phyloP scores from a whole-genome alignment of 805 yeast genomes.

The Candida ficus region DNA sequence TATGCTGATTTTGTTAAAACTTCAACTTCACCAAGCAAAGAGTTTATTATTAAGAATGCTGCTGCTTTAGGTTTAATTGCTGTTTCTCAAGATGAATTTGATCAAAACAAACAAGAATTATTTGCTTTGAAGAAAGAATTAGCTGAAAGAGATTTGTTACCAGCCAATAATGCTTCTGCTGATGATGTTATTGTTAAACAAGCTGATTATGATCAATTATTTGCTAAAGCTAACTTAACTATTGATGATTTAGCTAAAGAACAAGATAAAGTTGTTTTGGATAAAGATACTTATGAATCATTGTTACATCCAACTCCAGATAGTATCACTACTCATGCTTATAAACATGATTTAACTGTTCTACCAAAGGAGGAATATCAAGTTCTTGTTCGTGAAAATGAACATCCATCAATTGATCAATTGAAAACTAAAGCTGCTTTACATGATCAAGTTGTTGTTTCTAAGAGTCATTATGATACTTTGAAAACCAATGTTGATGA shows the following conservation, averaged over 20 bases:
- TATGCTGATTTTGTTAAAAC: conserved; percentile 1
- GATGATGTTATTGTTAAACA: conserved; percentile 14
- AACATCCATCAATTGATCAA: conserved; percentile 23
- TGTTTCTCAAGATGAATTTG: conserved; percentile 11
- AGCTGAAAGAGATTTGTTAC: conserved; percentile 24
- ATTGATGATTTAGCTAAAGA: conserved; percentile 7
- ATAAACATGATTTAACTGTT: conserved; percentile 4
- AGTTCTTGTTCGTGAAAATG: conserved; percentile 15
- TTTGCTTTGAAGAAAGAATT: conserved; percentile 23
- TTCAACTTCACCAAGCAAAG: conserved; percentile 8
- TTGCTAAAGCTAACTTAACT: conserved; percentile 8
- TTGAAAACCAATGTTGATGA: conserved; percentile 11
- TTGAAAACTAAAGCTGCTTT: conserved; percentile 17
- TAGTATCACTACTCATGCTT: conserved; percentile 6
- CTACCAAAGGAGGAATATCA: conserved; percentile 6
- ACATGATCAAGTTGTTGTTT: conserved; percentile 22
- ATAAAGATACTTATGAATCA: conserved; percentile 1
- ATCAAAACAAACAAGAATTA: conserved; percentile 8
- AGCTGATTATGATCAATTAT: conserved; percentile 14
- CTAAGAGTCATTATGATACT: conserved; percentile 20
- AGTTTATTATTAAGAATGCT: conserved; percentile 6
- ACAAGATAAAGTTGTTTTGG: conserved; percentile 3
- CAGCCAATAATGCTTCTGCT: conserved; percentile 21
- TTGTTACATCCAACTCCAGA: conserved; percentile 7
- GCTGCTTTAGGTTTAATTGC: conserved; percentile 5